Conservation (phyloP, 306 rosid species). For the Lathyrus oleraceus region DNA sequence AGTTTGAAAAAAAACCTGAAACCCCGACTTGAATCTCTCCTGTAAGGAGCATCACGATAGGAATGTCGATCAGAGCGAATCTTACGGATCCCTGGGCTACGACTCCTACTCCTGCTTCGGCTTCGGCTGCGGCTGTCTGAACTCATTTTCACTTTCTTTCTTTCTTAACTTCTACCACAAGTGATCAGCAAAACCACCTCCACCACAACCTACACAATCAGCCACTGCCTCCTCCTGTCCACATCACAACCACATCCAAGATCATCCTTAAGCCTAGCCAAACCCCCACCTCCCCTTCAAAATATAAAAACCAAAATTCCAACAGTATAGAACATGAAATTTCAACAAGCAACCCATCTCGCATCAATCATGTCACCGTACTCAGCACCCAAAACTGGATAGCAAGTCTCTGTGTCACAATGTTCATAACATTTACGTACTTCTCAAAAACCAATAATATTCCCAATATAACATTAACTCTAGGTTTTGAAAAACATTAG, state of each 20-base stretch:
- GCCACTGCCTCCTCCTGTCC: slow-evolving; percentile 94
- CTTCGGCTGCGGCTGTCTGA: slow-evolving; percentile 92
- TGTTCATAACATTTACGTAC: slow-evolving; percentile 48
- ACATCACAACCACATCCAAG: slow-evolving; percentile 93
- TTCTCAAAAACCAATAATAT: slow-evolving; percentile 34
- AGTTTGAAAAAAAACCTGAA: slow-evolving; percentile 76
- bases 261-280: slow-evolving; percentile 83
- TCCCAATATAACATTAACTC: slow-evolving; percentile 31
- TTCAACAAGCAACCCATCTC: slow-evolving; percentile 65
- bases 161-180: slow-evolving; percentile 65
- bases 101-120: slow-evolving; percentile 93
- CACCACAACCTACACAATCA: slow-evolving; percentile 73
- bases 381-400: slow-evolving; percentile 53
- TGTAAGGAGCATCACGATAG: slow-evolving; percentile 93
- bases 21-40: slow-evolving; percentile 96
- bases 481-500: neutral
- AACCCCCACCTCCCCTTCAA: slow-evolving; percentile 79
- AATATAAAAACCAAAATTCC: slow-evolving; percentile 63
- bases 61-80: slow-evolving; percentile 93
- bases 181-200: slow-evolving; percentile 59
- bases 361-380: slow-evolving; percentile 52
- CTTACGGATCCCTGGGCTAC: slow-evolving; percentile 93
- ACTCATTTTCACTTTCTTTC: slow-evolving; percentile 65
- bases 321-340: slow-evolving; percentile 57
- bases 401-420: slow-evolving; percentile 47